phyloP scores from a whole-genome alignment of 139 green algal species.

The Chlorella sp. region DNA sequence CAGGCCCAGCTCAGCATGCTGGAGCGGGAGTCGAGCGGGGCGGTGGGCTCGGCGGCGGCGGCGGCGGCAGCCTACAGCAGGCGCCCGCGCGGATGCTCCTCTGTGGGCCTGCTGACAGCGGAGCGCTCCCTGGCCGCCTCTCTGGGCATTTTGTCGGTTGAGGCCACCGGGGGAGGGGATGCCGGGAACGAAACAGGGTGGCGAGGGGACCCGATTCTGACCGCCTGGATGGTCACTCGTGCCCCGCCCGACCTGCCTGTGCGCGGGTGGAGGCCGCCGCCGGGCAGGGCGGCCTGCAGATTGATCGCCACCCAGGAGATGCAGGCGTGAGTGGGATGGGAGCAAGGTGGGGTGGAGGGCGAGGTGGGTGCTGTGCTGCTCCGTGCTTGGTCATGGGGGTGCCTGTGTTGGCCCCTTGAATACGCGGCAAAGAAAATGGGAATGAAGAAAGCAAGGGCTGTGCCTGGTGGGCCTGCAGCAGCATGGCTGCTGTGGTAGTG shows the following conservation, averaged over 20 bases:
- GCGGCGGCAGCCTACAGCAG: not conserved
- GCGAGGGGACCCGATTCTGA: not conserved
- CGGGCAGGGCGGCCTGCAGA: not conserved
- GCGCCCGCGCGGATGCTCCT: no score
- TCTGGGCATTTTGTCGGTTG: not conserved
- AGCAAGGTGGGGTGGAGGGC: not conserved
- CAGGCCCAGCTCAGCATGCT: not conserved
- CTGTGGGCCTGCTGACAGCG: not conserved
- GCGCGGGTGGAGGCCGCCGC: conserved; percentile 4
- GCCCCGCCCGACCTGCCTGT: conserved; percentile 4
- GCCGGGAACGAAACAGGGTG: not conserved
- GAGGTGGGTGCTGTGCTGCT: not conserved
- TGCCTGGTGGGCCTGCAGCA: no score
- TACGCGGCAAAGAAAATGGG: no score
- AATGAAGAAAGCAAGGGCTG: not conserved
- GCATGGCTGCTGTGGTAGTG: no score
- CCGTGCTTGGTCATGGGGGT: no score
- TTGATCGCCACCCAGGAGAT: conserved; percentile 36
- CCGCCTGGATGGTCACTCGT: conserved; percentile 22
- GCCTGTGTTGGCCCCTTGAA: no score
- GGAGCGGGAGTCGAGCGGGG: not conserved
- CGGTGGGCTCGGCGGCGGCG: not conserved
- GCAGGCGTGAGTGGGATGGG: not conserved
- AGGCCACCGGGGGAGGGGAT: not conserved
- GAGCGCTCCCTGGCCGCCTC: not conserved